Evolutionary conservation across 176 grass and related monocot species (phyloP), one percentile per base, ranked within the genome.

Genomic region (Avena insularis): DNA sequence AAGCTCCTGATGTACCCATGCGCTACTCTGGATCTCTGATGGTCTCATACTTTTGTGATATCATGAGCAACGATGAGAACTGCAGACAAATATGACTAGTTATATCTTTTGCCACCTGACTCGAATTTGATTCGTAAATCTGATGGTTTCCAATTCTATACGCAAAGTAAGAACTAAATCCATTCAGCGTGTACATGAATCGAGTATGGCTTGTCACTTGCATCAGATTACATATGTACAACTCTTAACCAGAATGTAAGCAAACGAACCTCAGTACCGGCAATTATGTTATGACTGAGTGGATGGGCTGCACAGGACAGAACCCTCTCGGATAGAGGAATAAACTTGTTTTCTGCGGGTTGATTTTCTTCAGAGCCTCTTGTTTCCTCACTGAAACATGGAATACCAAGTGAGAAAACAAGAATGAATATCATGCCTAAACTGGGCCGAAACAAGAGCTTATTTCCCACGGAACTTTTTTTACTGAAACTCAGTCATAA

Each of bases 291-390:
- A 78, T 84, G 76, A 31, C 75, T 91, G 3, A 88, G 64, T 20
- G 92, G 96, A 94, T 98, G 92, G 51, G 87, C 90, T 86, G 92
- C 88, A 88, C 89, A 96, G 10, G 87, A 93, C 79, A 96, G 69
- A 78, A 93, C 85, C 20, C 89, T 87, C 86, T 96, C 85, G 33
- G 93, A 94, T 59, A 84, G 77, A 48, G 86, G 83, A 86, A 98
- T 77, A 81, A 95, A 87, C 82, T 81, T 96, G 81, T 95, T 98
- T 91, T 87, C 82, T 43, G 77, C 53, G 29, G 45, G 57, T 92
- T 69, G 65, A 68, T 88, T 85, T 83, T 78, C 75, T 56, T 60
- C 19, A 4, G 33, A 83, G 77, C 53, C 70, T 81, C 70, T 84
- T 76, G 50, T 75, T 70, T 98, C 93, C 85, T 90, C 90, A 2